Conservation (phyloP, 441 rosid species). For the Bocquillonia castaneifolia region DNA sequence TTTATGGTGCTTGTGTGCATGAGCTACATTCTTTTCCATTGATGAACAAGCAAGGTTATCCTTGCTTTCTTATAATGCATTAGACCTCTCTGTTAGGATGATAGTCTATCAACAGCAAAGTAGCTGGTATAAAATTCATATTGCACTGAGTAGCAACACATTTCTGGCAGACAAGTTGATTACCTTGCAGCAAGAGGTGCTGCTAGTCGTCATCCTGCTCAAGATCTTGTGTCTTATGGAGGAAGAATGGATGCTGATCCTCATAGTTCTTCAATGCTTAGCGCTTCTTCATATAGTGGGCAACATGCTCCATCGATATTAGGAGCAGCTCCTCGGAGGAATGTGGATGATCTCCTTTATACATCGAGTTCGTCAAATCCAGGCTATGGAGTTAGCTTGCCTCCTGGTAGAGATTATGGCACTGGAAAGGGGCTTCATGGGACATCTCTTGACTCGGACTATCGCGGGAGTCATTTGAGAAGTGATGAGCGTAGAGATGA, state of each 20-base stretch:
- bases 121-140: constrained; percentile 46
- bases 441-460: constrained; percentile 64
- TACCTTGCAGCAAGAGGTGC: constrained; percentile 92
- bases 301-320: constrained; percentile 75
- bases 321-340: constrained; percentile 91
- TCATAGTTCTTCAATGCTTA: constrained; percentile 57
- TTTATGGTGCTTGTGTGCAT: constrained; percentile 16
- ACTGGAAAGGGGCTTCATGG: constrained; percentile 80
- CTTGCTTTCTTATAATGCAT: constrained; percentile 23
- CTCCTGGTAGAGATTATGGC: constrained; percentile 97
- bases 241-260: constrained; percentile 82
- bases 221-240: constrained; percentile 74
- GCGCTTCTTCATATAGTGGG: constrained; percentile 60
- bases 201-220: constrained; percentile 61
- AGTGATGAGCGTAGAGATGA: constrained; percentile 84
- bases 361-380: constrained; percentile 75
- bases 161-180: constrained; percentile 99
- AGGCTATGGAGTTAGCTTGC: constrained; percentile 97
- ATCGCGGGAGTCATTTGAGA: constrained; percentile 55
- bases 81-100: constrained; percentile 26
- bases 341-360: constrained; percentile 68
- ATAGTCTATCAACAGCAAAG: constrained; percentile 31
- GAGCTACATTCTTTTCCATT: constrained; percentile 8
- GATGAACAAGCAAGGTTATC: constrained; percentile 27
- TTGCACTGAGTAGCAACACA: constrained; percentile 74